Base-by-base conservation (phyloP, 2,329 filamentous ascomycete species). In the Beauveria brongniartii region DNA sequence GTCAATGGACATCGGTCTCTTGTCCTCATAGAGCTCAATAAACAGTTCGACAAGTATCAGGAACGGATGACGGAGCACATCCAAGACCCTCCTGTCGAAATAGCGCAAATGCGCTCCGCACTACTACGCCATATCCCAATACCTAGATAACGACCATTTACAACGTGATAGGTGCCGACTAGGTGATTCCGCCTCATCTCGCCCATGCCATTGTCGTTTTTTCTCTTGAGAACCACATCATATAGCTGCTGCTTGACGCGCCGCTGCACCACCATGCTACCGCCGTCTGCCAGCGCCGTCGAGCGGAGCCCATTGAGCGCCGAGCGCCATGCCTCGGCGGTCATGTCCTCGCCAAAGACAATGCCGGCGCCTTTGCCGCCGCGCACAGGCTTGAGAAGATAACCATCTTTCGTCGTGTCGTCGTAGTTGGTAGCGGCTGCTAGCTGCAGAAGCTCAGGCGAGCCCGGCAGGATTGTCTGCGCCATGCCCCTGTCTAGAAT, bases 291-390 rank as follows among this genome's bases (percentile, higher is more conserved):
- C 1, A 64, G 63, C 0, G 65, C 18, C 0, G 63, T 44, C 1
- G 58, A 62, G 1, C 40, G 18, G 10, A 72, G 65, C 12, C 48
- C 37, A 7, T 64, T 43, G 47, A 75, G 41, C 5, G 60, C 60
- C 2, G 65, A 26, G 0, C 37, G 37, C 53, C 53, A 55, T 2
- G 40, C 40, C 40, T 20, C 24, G 2, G 22, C 53, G 5, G 55
- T 62, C 3, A 75, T 12, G n/a, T 76, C 72, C 3, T 75, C 71
- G 10, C 74, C 72, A 55, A 78, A 77, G 0, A 74, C 44, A 40
- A 77, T 77, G 1, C 75, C 75, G 1, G 68, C 69, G 0, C 75
- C 75, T 46, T 75, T 75, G 0, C 74, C 75, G 14, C 72, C 67
- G 1, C 73, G 71, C 18, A 73, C 70, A 0, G 73, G 73, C 52